Evolutionary conservation across 108 stramenopile genomes (phyloP), one percentile per base, ranked within the genome.

Genomic region (Nitzschia inconspicua): DNA sequence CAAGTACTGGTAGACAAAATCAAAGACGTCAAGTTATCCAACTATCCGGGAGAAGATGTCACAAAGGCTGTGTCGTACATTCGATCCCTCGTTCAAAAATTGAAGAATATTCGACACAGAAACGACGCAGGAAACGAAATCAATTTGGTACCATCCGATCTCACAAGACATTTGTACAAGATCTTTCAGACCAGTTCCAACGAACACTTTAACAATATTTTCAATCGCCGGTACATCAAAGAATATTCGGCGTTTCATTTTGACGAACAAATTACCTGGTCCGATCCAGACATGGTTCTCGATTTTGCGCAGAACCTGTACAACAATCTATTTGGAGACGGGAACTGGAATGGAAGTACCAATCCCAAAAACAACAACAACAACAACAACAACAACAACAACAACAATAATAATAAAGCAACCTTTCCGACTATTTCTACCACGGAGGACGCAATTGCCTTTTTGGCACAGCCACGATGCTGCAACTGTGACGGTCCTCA

Each of bases 151-250:
- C 53, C 53, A 20, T 11, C 19, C 3, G 35, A 55, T 20, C 35
- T 55, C 26, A 27, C 16, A 32, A 34, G 37, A 18, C 14, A 14
- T 55, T 35, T 55, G 9, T 20, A 20, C n/a, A 19, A 32, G 11
- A 20, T 55, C 35, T 55, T 55, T 20, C 53, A 55, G 24, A 55
- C 53, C 30, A 37, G 35, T 5, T 37, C 35, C 34, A 35, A 55
- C 22, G 5, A 6, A 16, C 6, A 20, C 3, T 36, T 55, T 35
- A 55, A 55, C 34, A 20, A 55, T 18, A 20, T 55, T 9, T 55
- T 55, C 53, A n/a, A 34, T 36, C 8, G 4, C 13, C 16, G 22
- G 18, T 32, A 34, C 16, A 19, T 34, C 34, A 34, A 36, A 6
- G 34, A 10, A 9, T 55, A 55, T 20, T n/a, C n/a, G n/a, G n/a